Evolutionary conservation across 2,329 filamentous ascomycete genomes (phyloP), one percentile per base, ranked within the genome.

Genomic region (Colletotrichum costaricense): DNA sequence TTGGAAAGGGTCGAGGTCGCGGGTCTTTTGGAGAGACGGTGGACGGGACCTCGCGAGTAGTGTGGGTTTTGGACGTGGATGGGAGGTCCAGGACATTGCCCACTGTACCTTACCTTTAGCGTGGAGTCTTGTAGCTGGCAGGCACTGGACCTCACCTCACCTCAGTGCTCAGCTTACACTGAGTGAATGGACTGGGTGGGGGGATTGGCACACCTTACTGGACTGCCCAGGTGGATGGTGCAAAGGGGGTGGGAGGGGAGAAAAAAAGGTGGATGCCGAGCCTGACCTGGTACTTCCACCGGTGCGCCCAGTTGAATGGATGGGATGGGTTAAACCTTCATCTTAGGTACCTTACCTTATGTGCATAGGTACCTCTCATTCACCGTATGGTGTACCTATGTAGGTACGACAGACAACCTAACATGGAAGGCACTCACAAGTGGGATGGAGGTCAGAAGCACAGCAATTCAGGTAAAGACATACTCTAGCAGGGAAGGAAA

Each of bases 1-100:
- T 65, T 60, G 65, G 55, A 67, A 68, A 69, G 59, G 66, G 65
- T 63, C 58, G 63, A 55, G 67, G 69, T 63, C 60, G 60, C 62
- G 67, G 60, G 62, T 63, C 60, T 55, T 68, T n/a, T 68, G 69
- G 57, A 68, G 57, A 42, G 49, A 68, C 69, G 64, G 52, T 30
- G 67, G 57, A 66, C 65, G 67, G 62, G 64, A 63, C 62, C 42
- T 49, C 42, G 19, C 42, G 19, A 63, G 59, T 64, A 16, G 58
- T 42, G 67, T 64, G 24, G 49, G 6, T 26, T 58, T 63, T 67
- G 35, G 54, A 56, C 52, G 67, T 56, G 67, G 52, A 63, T 69
- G 57, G 35, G 42, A 60, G 56, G 56, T 54, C 56, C 28, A 35
- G 60, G 46, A 63, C 60, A 63, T 46, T 63, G 60, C 30, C 42